phyloP scores from a whole-genome alignment of 768 basidiomycete species.

The Podaxis sp. region DNA sequence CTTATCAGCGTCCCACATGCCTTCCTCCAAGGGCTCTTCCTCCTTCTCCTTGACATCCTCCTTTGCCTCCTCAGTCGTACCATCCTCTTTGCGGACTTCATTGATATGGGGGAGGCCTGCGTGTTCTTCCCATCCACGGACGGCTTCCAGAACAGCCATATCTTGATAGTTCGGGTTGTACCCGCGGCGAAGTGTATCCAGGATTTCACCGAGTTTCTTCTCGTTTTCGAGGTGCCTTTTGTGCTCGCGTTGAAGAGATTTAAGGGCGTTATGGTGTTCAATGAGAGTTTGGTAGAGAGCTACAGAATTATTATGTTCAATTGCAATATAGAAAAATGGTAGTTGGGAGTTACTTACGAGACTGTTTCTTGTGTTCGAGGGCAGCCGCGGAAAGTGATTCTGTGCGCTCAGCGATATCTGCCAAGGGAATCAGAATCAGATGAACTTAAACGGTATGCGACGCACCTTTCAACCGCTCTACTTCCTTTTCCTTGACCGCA shows the following conservation, averaged over 20 bases:
- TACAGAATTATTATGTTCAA: conserved; percentile 28
- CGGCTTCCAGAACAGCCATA: conserved; percentile 97
- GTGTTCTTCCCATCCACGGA: conserved; percentile 86
- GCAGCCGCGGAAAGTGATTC: conserved; percentile 80
- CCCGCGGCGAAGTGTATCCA: conserved; percentile 74
- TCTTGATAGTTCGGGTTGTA: conserved; percentile 99
- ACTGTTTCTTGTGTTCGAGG: conserved; percentile 82
- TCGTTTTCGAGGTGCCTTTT: conserved; percentile 74
- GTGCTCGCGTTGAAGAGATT: conserved; percentile 72
- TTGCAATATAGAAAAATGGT: neutral
- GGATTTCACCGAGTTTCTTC: conserved; percentile 76
- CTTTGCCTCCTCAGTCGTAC: conserved; percentile 31
- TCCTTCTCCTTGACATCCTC: conserved; percentile 32
- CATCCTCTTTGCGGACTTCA: conserved; percentile 54
- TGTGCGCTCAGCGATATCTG: conserved; percentile 76
- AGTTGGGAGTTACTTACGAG: conserved; percentile 54
- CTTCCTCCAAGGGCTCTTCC: conserved; percentile 59
- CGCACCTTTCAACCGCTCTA: conserved; percentile 69
- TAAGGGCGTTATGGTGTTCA: conserved; percentile 72
- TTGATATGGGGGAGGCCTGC: conserved; percentile 72
- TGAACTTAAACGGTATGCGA: neutral
- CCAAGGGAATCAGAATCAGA: neutral
- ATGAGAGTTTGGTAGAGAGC: conserved; percentile 79
- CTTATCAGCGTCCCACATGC: conserved; percentile 57
- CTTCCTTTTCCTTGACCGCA: conserved; percentile 63